Evolutionary conservation across 352 stramenopile species (phyloP), one percentile per base, ranked within the genome.

Genomic region (Globisporangium nagaii): DNA sequence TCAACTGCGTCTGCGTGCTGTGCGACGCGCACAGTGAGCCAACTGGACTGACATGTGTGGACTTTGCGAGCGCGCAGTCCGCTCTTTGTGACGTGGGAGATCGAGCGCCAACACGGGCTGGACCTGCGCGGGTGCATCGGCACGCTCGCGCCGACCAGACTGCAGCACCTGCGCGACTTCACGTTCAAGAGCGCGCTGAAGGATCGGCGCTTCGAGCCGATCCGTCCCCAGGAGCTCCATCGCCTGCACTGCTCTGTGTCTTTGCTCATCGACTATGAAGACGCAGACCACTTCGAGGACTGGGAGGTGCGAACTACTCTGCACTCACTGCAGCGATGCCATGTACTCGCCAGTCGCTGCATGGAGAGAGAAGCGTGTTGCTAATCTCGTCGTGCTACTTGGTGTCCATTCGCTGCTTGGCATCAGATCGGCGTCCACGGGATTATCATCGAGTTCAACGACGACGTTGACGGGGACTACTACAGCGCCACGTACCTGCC

Each of bases 51-150:
- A 20, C 43, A 25, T 41, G 47, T 25, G 9, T 58, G 9, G n/a
- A n/a, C n/a, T 54, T 25, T 37, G 17, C 54, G 17, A 25, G 5
- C 30, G 30, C 17, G 9, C 35, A 90, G 80, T 45, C 82, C 82
- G 52, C 64, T 93, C 35, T 93, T 93, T 54, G 82, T 93, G 65
- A 93, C 82, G 50, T 93, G 82, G 82, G 82, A 93, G 68, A 86
- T 82, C 49, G 82, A 92, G 57, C 59, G 71, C 35, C 47, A 73
- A 13, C 65, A 68, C 42, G 71, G 70, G 17, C 63, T 64, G 30
- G 62, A 70, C 8, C 50, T 93, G 45, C 82, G 82, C 31, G 82
- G 82, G 48, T 93, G 82, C 63, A 93, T 93, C 56, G 82, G 82
- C 44, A 93, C 82, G 34, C 63, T 93, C 32, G 56, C 79, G 22